These are phyloP conservation scores for Fonsecaea erecta DNA, from an alignment of 2,329 filamentous ascomycete species.

Conservation along the genomic window DNA sequence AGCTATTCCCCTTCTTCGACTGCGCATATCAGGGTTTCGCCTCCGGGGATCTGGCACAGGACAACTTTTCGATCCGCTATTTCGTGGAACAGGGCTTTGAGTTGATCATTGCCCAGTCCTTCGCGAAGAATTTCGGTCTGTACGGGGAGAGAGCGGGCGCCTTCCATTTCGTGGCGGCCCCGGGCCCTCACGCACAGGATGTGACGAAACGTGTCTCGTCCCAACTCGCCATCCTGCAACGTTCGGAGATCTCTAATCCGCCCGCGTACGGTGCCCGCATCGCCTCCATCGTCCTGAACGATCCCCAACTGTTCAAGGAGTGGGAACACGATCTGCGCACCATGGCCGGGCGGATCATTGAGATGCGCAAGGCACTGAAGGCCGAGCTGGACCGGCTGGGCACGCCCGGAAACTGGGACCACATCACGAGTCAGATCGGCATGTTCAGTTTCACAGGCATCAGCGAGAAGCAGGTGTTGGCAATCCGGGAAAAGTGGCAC, in stretches of 20 bases:
- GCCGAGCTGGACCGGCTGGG: conserved; percentile 79
- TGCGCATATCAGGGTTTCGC: conserved; percentile 94
- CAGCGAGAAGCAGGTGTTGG: conserved; percentile 53
- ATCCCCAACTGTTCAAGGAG: conserved; percentile 77
- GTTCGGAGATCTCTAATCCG: conserved; percentile 96
- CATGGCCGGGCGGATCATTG: conserved; percentile 94
- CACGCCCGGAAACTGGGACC: conserved; percentile 91
- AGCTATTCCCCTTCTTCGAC: conserved; percentile 98
- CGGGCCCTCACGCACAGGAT: conserved; percentile 67
- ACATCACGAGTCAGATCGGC: conserved; percentile 98
- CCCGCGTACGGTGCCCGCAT: conserved; percentile 93
- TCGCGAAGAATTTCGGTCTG: conserved; percentile 73
- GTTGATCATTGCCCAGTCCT: conserved; percentile 63
- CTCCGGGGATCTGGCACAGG: conserved; percentile 80
- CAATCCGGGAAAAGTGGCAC: conserved; percentile 54
- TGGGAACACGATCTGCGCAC: conserved; percentile 91
- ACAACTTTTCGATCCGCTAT: conserved; percentile 91
- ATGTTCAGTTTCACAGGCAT: conserved; percentile 88
- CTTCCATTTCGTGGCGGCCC: conserved; percentile 88
- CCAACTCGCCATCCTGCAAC: conserved; percentile 91
- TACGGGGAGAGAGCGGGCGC: conserved; percentile 96
- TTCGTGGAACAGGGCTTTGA: conserved; percentile 92
- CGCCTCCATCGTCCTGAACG: conserved; percentile 81
- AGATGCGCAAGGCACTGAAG: conserved; percentile 81
- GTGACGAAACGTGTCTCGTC: conserved; percentile 71